Percentiles rank a stretch among this genome's conserved stretches.
These are phyloP conservation scores for Mucor plumbeus DNA, from an alignment of 371 early-diverging fungal species.

Conservation along the genomic window DNA sequence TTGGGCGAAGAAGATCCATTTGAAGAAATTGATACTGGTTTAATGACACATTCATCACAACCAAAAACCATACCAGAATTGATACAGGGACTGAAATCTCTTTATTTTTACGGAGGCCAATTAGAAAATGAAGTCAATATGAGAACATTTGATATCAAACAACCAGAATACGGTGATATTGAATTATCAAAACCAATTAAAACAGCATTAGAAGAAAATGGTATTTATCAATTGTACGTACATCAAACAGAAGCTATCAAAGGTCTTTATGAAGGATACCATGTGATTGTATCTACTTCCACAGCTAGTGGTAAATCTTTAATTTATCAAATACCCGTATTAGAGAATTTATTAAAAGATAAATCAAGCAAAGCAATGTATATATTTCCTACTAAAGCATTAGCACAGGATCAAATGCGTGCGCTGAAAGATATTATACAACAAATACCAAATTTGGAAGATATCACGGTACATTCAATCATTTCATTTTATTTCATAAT, in stretches of 20 bases:
- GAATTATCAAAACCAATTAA: slow-evolving; percentile 20
- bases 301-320: slow-evolving; percentile 86
- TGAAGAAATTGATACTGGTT: slow-evolving; percentile 3
- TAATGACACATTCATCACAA: not conserved
- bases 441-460: slow-evolving; percentile 28
- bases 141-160: slow-evolving; percentile 28
- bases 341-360: slow-evolving; percentile 56
- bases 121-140: slow-evolving; percentile 24
- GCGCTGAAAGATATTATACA: slow-evolving; percentile 47
- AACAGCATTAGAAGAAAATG: slow-evolving; percentile 32
- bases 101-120: slow-evolving; percentile 40
- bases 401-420: slow-evolving; percentile 80
- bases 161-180: slow-evolving; percentile 29
- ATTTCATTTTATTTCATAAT: not conserved
- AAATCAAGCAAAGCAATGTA: slow-evolving; percentile 52
- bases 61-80: slow-evolving; percentile 16
- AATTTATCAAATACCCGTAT: slow-evolving; percentile 75
- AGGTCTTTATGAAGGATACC: slow-evolving; percentile 41
- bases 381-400: slow-evolving; percentile 78
- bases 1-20: slow-evolving; percentile 2
- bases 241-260: slow-evolving; percentile 77
- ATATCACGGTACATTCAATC: slow-evolving; percentile 18
- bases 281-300: slow-evolving; percentile 72
- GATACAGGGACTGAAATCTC: slow-evolving; percentile 27
- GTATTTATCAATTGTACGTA: slow-evolving; percentile 59